Evolutionary conservation across 2,329 filamentous ascomycete species (phyloP).

Genomic region (Calonectria leucothoes): DNA sequence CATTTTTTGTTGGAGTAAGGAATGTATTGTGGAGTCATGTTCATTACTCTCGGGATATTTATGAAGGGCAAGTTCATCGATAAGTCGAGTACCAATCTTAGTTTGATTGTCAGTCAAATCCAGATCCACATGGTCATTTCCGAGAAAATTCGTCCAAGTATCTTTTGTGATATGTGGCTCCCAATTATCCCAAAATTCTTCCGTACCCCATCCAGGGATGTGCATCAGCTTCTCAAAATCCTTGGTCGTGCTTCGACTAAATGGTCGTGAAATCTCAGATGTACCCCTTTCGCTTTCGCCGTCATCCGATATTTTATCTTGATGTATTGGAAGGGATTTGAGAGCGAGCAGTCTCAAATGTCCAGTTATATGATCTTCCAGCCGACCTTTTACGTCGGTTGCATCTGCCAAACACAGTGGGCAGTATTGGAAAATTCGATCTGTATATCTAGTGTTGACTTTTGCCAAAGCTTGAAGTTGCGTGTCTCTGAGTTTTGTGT

Average conservation of each 20-base stretch:
- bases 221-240: not conserved
- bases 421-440: constrained; percentile 8
- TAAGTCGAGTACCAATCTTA: not conserved
- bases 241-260: not conserved
- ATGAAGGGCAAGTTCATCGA: not conserved
- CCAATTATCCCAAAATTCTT: not conserved
- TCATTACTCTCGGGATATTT: not conserved
- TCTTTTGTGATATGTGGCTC: not conserved
- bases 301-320: not conserved
- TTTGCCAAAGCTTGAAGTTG: constrained; percentile 18
- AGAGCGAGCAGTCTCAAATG: constrained; percentile 23
- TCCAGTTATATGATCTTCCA: constrained; percentile 19
- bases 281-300: not conserved
- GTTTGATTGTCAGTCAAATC: not conserved
- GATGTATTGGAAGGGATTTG: constrained; percentile 16
- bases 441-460: not conserved
- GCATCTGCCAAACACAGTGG: constrained; percentile 1
- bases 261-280: not conserved
- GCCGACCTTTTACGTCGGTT: not conserved
- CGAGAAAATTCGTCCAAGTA: not conserved
- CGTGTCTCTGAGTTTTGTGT: not conserved
- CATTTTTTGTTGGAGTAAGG: not conserved
- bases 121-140: not conserved
- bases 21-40: not conserved
- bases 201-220: not conserved